Conservation (phyloP, 2,329 filamentous ascomycete species). For the Dothistroma septosporum region DNA sequence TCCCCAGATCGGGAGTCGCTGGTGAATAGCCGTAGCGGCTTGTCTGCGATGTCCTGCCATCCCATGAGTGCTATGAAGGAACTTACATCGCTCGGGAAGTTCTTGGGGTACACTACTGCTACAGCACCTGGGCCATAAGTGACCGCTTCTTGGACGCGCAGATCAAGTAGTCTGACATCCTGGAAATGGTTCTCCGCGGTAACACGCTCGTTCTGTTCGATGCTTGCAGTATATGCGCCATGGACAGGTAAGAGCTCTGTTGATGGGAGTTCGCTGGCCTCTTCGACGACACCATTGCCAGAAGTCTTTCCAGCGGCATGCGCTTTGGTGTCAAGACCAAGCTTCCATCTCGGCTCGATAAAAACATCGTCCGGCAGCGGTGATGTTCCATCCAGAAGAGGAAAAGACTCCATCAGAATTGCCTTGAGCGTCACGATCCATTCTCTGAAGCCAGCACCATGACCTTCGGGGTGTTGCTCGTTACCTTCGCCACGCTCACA, state of each 20-base stretch:
- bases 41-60: conserved; percentile 72
- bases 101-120: conserved; percentile 79
- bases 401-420: conserved; percentile 62
- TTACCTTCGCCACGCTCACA: conserved; percentile 82
- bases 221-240: conserved; percentile 51
- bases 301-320: not conserved
- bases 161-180: conserved; percentile 77
- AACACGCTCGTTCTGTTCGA: conserved; percentile 65
- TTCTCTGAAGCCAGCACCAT: conserved; percentile 36
- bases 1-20: conserved; percentile 21
- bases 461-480: conserved; percentile 91
- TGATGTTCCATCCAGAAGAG: conserved; percentile 61
- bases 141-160: conserved; percentile 47
- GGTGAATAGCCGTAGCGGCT: conserved; percentile 54
- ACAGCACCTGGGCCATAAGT: conserved; percentile 70
- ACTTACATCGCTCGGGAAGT: conserved; percentile 76
- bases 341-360: conserved; percentile 69
- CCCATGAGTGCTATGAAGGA: conserved; percentile 71
- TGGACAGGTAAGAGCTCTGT: conserved; percentile 56
- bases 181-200: conserved; percentile 82
- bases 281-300: no score
- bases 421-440: conserved; percentile 57
- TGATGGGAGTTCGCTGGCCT: conserved; percentile 29
- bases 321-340: conserved; percentile 36
- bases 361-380: conserved; percentile 71